A percentile compares a stretch with the other conserved stretches of the same genome.
phyloP scores from a whole-genome alignment of 306 rosid species.

The Cajanus cajan region DNA sequence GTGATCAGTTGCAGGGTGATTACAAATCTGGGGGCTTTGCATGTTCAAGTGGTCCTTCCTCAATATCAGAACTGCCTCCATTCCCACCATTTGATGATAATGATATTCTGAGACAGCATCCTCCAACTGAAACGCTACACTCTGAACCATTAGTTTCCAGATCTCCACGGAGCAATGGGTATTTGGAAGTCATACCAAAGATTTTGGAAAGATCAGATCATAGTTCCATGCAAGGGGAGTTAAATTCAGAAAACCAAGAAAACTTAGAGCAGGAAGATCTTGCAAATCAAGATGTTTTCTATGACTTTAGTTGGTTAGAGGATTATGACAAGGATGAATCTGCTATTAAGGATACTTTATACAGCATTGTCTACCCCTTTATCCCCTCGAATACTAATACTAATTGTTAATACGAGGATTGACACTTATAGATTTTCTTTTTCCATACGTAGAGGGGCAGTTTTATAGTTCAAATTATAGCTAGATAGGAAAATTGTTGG shows the following conservation, averaged over 20 bases:
- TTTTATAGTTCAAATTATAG: too few relatives aligned
- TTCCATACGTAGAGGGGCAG: too few relatives aligned
- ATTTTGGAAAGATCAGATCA: conserved; percentile 9
- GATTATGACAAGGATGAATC: neutral
- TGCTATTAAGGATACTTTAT: neutral
- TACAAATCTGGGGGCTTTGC: neutral
- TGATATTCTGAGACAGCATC: neutral
- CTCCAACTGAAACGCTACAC: neutral
- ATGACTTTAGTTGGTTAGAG: neutral
- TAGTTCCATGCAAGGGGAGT: neutral
- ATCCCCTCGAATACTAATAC: too few relatives aligned
- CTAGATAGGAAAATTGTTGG: too few relatives aligned
- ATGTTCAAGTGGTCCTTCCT: neutral
- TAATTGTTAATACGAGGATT: too few relatives aligned
- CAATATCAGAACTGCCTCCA: neutral
- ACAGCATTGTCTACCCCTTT: neutral
- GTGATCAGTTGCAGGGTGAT: neutral
- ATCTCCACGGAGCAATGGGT: conserved; percentile 51
- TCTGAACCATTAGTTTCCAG: conserved; percentile 4
- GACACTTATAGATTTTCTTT: too few relatives aligned
- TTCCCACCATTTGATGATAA: neutral
- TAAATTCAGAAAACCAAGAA: neutral
- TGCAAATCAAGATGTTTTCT: neutral
- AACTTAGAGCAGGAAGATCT: neutral
- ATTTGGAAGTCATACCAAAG: conserved; percentile 54